Evolutionary conservation across 1,139 yeast species (phyloP).

Genomic region (Geotrichum aggregatum): DNA sequence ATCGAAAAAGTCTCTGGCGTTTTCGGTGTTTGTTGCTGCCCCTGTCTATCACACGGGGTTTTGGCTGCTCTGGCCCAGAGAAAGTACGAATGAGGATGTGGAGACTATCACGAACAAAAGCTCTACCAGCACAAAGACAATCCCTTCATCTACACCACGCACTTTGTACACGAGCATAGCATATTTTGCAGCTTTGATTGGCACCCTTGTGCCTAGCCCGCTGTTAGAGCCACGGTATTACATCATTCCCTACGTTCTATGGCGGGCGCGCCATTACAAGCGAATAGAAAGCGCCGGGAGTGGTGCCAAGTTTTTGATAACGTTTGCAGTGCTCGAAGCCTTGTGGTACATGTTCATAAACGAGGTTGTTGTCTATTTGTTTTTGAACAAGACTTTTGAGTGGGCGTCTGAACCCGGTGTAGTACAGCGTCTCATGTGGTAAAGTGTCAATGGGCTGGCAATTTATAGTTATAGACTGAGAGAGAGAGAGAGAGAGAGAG

Average conservation of each 20-base stretch:
- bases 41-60: conserved; percentile 17
- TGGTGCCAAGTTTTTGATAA: too few species aligned
- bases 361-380: conserved; percentile 49
- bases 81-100: not conserved
- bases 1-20: conserved; percentile 22
- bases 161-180: conserved; percentile 5
- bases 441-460: conserved; percentile 22
- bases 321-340: conserved; percentile 45
- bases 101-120: not conserved
- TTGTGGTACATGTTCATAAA: conserved; percentile 59
- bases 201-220: conserved; percentile 81
- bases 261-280: conserved; percentile 52
- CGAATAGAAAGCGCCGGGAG: conserved; percentile 37
- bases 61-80: conserved; percentile 12
- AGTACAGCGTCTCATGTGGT: conserved; percentile 87
- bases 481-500: not conserved
- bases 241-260: conserved; percentile 71
- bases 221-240: conserved; percentile 91
- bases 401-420: conserved; percentile 61
- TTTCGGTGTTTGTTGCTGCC: conserved; percentile 15
- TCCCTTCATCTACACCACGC: not conserved
- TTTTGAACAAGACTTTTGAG: conserved; percentile 56
- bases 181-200: conserved; percentile 42
- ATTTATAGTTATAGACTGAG: not conserved
- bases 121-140: not conserved